Conservation (phyloP, 1,284 basidiomycete species). For the Hortiboletus rubellus region DNA sequence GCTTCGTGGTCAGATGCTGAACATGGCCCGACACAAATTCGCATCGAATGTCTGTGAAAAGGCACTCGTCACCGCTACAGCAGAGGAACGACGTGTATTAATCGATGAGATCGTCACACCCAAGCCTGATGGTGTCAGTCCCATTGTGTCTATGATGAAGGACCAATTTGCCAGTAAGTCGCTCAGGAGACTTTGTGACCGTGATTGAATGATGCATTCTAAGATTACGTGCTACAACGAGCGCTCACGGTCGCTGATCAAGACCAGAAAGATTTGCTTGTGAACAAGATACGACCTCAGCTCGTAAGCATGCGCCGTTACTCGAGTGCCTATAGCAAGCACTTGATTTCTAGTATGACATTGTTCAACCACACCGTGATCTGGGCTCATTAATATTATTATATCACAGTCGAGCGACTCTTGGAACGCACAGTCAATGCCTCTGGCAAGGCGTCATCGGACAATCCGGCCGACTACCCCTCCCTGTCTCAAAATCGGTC, state of each 20-base stretch:
- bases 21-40: conserved; percentile 89
- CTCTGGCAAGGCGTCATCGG: conserved; percentile 22
- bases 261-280: conserved; percentile 67
- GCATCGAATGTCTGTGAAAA: conserved; percentile 98
- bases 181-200: not conserved
- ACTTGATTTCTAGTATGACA: conserved; percentile 72
- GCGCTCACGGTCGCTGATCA: conserved; percentile 70
- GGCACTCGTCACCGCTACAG: conserved; percentile 70
- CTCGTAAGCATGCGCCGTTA: conserved; percentile 70
- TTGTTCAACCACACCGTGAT: not conserved
- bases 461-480: conserved; percentile 35
- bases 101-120: conserved; percentile 80
- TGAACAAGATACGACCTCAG: conserved; percentile 64
- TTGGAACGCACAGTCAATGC: conserved; percentile 46
- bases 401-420: conserved; percentile 61
- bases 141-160: conserved; percentile 82
- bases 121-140: conserved; percentile 61
- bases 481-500: conserved; percentile 25
- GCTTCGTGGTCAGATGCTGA: conserved; percentile 78
- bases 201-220: conserved; percentile 4
- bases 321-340: conserved; percentile 73
- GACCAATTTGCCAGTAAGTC: conserved; percentile 86
- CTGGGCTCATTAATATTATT: conserved; percentile 6
- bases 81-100: conserved; percentile 63
- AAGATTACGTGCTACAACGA: conserved; percentile 82